These are phyloP conservation scores for Gelatoporia subvermispora DNA, from an alignment of 768 basidiomycete genomes.

Conservation along the genomic window DNA sequence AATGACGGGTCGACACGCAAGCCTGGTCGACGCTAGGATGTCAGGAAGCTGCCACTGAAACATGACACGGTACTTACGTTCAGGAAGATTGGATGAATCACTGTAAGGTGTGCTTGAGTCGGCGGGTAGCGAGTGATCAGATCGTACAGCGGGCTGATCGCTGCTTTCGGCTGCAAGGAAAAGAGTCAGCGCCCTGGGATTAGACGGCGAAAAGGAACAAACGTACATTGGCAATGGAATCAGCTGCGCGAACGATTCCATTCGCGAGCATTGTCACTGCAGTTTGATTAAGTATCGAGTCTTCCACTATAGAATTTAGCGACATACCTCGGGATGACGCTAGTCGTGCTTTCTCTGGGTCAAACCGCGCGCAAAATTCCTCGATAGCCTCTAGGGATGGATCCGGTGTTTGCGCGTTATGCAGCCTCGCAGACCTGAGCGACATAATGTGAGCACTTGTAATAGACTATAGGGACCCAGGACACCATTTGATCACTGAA, in stretches of 20 bases:
- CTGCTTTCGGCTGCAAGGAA: constrained; percentile 31
- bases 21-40: constrained; percentile 30
- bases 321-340: constrained; percentile 64
- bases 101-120: constrained; percentile 54
- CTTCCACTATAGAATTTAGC: not conserved
- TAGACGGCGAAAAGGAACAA: not conserved
- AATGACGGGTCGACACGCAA: constrained; percentile 53
- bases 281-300: constrained; percentile 5
- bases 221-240: constrained; percentile 47
- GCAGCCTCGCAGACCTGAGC: constrained; percentile 56
- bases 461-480: no score
- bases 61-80: constrained; percentile 36
- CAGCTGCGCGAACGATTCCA: constrained; percentile 52
- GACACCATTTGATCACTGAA: no score
- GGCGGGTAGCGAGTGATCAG: constrained; percentile 63
- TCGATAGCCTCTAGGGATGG: constrained; percentile 41
- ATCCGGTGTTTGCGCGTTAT: constrained; percentile 29
- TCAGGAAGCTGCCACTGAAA: not conserved
- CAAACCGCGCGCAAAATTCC: constrained; percentile 60
- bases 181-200: constrained; percentile 22
- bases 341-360: constrained; percentile 55
- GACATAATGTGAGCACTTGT: not conserved
- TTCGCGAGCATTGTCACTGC: constrained; percentile 64
- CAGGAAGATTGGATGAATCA: constrained; percentile 66
- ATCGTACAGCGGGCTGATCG: constrained; percentile 53